phyloP scores from a whole-genome alignment of 345 rosid genomes.

The Lumnitzera littorea region DNA sequence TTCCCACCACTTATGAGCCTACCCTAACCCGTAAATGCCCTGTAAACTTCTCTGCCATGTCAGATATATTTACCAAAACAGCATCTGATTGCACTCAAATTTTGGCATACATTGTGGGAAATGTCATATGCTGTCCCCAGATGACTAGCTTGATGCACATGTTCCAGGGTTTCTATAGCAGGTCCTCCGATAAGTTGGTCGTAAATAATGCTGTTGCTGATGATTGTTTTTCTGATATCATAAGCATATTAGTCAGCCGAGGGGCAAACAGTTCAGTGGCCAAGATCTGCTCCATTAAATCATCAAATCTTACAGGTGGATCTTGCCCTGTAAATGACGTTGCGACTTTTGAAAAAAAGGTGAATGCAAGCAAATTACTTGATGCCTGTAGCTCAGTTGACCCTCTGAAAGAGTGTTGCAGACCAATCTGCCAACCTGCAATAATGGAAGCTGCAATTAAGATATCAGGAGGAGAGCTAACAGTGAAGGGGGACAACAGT shows the following conservation, averaged over 20 bases:
- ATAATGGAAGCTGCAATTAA: constrained; percentile 74
- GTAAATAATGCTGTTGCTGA: constrained; percentile 54
- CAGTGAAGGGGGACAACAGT: constrained; percentile 36
- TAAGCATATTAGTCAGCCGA: constrained; percentile 67
- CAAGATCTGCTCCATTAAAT: constrained; percentile 62
- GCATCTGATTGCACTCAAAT: constrained; percentile 80
- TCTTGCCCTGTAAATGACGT: constrained; percentile 78
- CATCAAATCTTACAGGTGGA: constrained; percentile 85
- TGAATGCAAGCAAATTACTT: constrained; percentile 69
- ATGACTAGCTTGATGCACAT: constrained; percentile 73
- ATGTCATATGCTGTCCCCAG: constrained; percentile 95
- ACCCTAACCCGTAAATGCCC: constrained; percentile 87
- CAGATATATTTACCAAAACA: constrained; percentile 54
- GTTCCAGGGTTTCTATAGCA: constrained; percentile 57
- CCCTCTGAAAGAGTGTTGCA: constrained; percentile 88
- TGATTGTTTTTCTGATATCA: constrained; percentile 97
- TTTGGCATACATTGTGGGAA: constrained; percentile 79
- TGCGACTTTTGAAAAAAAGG: constrained; percentile 51
- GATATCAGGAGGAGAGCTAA: constrained; percentile 54
- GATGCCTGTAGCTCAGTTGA: constrained; percentile 79
- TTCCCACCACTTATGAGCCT: constrained; percentile 72
- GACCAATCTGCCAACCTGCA: constrained; percentile 84
- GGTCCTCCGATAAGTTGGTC: constrained; percentile 65
- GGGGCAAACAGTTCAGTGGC: constrained; percentile 77
- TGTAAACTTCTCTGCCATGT: constrained; percentile 65